These are phyloP conservation scores for Arthrinium phaeospermum DNA, from an alignment of 2,329 filamentous ascomycete genomes.

Conservation along the genomic window DNA sequence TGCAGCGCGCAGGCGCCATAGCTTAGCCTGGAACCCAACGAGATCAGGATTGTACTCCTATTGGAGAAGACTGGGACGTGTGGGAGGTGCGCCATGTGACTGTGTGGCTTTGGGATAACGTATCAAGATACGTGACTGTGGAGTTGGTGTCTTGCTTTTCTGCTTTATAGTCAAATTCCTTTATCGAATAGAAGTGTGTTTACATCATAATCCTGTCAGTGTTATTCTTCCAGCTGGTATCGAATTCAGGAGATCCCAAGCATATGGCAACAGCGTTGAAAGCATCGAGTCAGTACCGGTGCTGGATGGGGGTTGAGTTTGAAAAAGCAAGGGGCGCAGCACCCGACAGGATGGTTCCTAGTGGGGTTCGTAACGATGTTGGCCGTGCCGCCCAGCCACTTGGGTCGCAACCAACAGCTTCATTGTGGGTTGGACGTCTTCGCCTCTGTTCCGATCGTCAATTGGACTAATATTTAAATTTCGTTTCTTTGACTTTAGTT, in stretches of 20 bases:
- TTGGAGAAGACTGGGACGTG: slow-evolving; percentile 50
- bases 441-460: background rate
- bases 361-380: background rate
- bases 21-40: background rate
- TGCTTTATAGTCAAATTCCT: too few relatives aligned
- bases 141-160: too few relatives aligned
- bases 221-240: too few relatives aligned
- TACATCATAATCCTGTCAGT: too few relatives aligned
- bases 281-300: too few relatives aligned
- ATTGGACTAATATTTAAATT: background rate
- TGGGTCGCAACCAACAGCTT: background rate
- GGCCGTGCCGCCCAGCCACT: background rate
- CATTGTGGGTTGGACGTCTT: background rate
- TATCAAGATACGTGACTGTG: too few relatives aligned
- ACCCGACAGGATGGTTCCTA: too few relatives aligned
- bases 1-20: background rate
- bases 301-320: too few relatives aligned
- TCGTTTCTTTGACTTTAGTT: background rate
- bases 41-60: slow-evolving; percentile 5
- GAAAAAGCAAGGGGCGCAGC: too few relatives aligned
- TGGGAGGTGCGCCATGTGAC: slow-evolving; percentile 43
- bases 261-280: too few relatives aligned
- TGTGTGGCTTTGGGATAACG: slow-evolving; percentile 32
- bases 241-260: too few relatives aligned
- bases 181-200: too few relatives aligned